Percentiles rank a stretch among this genome's conserved stretches.
These are phyloP conservation scores for Drosera capensis DNA, from an alignment of 148 eudicot genomes.

Conservation along the genomic window DNA sequence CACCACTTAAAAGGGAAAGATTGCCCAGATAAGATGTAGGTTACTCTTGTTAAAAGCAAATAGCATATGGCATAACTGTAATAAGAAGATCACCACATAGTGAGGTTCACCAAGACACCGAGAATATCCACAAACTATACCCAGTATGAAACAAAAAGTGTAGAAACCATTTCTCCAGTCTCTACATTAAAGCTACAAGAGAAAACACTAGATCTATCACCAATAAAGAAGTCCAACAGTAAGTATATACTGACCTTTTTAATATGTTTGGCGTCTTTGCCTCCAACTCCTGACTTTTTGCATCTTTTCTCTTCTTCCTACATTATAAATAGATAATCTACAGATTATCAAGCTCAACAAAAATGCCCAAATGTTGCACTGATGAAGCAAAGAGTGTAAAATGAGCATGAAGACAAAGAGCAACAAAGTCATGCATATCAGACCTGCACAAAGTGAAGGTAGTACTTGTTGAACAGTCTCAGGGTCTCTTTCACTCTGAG, in stretches of 20 bases:
- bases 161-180: too few species aligned
- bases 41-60: too few species aligned
- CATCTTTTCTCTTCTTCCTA: conserved; percentile 73
- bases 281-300: conserved; percentile 12
- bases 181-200: too few species aligned
- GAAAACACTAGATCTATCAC: too few species aligned
- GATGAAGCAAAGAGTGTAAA: not conserved
- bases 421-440: not conserved
- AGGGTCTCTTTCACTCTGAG: conserved; percentile 43
- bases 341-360: not conserved
- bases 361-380: not conserved
- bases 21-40: too few species aligned
- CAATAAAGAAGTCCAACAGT: not conserved
- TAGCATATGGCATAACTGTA: too few species aligned
- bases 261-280: conserved; percentile 7
- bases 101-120: too few species aligned
- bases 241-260: conserved; percentile 14
- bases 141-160: too few species aligned
- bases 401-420: not conserved
- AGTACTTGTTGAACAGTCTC: conserved; percentile 41
- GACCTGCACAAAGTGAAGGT: conserved; percentile 72
- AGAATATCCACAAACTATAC: too few species aligned
- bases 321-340: not conserved
- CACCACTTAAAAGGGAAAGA: too few species aligned
- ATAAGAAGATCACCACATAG: too few species aligned